Base-by-base conservation (phyloP, 371 early-diverging fungal genomes). In the Apophysomyces trapeziformis region DNA sequence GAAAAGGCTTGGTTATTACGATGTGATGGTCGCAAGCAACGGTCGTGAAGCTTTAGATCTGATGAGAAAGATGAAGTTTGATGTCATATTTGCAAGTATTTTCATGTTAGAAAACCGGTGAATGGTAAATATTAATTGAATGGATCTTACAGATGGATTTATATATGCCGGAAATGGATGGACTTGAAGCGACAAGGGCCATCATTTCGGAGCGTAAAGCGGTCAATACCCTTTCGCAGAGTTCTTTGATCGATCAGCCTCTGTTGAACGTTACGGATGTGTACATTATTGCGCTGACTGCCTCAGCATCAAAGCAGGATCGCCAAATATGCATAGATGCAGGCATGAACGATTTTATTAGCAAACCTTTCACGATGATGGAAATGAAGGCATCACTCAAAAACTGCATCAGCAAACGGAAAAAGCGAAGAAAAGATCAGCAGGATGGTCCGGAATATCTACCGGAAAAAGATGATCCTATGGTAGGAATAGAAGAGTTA, bases 321-420 rank as follows among this genome's bases (percentile, higher is more conserved):
- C 78, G 85, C 57, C 84, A 87, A 57, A 84, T 83, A 1, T 87
- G 87, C 66, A 84, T 85, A 60, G 84, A 85, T 63, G 85, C 87
- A 1, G 87, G 87, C 7, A 85, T 87, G 87, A 84, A 87, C 32
- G 87, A 85, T 43, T 87, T 85, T 54, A 85, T 87, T 58, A 81
- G 83, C 63, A 87, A 87, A 60, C 86, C 87, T 3, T 85, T 85
- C 59, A 84, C 80, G 5, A 72, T 82, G 70, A 67, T 78, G 65
- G 86, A 85, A 64, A 82, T 87, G 84, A 83, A 85, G 62, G 61
- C 76, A 35, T 69, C 80, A 1, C 60, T 83, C 14, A 77, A 79
- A 64, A 78, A 61, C 41, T 82, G 65, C 57, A 70, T 61, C 46
- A 70, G 60, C 50, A 70, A 70, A 61, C 61, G 65, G 58, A 73